Evolutionary conservation across 352 stramenopile species (phyloP), one percentile per base, ranked within the genome.

Genomic region (Thalassiosira mediterranea): DNA sequence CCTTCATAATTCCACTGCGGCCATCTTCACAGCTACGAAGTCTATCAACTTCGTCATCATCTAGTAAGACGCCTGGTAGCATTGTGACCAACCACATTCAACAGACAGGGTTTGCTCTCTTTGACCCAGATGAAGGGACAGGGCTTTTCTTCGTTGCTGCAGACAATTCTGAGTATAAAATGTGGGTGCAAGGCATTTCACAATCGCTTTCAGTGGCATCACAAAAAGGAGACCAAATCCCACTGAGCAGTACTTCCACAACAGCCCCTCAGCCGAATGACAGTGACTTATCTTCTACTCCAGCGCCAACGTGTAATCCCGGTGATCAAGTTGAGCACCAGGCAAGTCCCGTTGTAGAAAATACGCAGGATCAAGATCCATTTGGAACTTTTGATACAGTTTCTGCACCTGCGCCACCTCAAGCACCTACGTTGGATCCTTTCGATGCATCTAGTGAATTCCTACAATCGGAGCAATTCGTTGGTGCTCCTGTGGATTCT

Each of bases 31-130:
- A 60, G 10, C 66, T 73, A 40, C 13, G 53, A 23, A 65, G 34
- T 32, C 23, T 73, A 42, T 57, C 62, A 58, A 64, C 59, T 29
- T 49, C 52, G 53, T 77, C 66, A 49, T 64, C 57, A 68, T 49
- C 57, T 19, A 69, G 70, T 54, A 76, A 66, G 59, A 61, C 32
- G 48, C 28, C 4, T 38, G 40, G 13, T 63, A 48, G 59, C 32
- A 77, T 81, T 60, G 57, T 81, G 4, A 44, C 40, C n/a, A 57
- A 51, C 59, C 53, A 69, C 58, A 62, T 85, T 15, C 29, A 80
- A 32, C 65, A 87, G 53, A 75, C 47, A 65, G 86, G 79, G 7
- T 90, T 91, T 81, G 76, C 71, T 44, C 64, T 91, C 15, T 51
- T 85, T 64, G 79, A 90, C 68, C 53, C 57, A 57, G 49, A 23